Evolutionary conservation across 1,284 basidiomycete genomes (phyloP).

Genomic region (Ceratobasidium sp.): DNA sequence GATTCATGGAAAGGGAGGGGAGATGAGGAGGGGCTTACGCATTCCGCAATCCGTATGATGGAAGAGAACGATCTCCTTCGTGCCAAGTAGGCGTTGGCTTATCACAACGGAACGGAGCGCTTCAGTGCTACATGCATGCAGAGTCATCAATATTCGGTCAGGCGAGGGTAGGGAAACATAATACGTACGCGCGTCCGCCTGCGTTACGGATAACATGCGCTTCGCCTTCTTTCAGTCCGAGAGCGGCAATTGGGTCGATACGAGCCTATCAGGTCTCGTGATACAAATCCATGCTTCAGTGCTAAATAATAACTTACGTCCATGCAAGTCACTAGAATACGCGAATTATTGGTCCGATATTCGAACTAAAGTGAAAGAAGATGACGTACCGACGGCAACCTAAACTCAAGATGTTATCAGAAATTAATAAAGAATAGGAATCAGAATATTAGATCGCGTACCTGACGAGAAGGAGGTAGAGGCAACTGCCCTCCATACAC

Average conservation of each 20-base stretch:
- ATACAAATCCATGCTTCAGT: not conserved
- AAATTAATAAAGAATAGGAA: constrained; percentile 65
- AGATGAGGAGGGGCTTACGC: constrained; percentile 58
- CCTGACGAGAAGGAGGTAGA: constrained; percentile 66
- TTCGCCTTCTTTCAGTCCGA: constrained; percentile 74
- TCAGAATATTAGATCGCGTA: constrained; percentile 51
- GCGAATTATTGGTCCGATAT: not conserved
- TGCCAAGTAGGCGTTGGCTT: constrained; percentile 76
- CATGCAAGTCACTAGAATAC: constrained; percentile 22
- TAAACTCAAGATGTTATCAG: not conserved
- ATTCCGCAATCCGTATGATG: constrained; percentile 79
- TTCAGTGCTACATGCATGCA: constrained; percentile 66
- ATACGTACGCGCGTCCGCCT: constrained; percentile 69
- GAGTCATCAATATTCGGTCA: not conserved
- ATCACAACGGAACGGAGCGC: constrained; percentile 75
- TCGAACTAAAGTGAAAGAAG: not conserved
- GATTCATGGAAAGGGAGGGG: no score
- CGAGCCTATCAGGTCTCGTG: not conserved
- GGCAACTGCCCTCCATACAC: constrained; percentile 64
- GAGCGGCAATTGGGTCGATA: constrained; percentile 67
- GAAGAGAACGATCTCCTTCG: constrained; percentile 73
- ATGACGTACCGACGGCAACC: constrained; percentile 25
- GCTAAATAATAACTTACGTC: not conserved
- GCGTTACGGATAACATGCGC: constrained; percentile 79
- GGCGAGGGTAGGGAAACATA: constrained; percentile 16